Evolutionary conservation across 1,284 basidiomycete genomes (phyloP).

Genomic region (Moesziomyces antarcticus): DNA sequence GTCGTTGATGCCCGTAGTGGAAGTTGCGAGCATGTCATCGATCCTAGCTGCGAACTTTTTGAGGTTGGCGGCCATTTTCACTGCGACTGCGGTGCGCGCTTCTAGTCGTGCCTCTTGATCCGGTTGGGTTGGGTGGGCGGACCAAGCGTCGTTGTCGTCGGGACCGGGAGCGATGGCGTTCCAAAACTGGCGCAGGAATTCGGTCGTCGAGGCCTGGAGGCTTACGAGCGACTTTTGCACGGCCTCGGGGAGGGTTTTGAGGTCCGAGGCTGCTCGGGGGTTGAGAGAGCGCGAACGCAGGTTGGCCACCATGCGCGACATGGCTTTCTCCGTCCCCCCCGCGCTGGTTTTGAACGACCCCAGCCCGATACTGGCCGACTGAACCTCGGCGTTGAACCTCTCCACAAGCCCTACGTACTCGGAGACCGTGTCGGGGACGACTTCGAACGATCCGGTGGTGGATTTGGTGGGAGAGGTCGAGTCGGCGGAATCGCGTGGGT

Average conservation of each 20-base stretch:
- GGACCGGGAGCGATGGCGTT: conserved; percentile 78
- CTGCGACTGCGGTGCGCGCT: background rate
- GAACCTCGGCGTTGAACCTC: conserved; percentile 13
- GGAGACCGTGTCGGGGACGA: background rate
- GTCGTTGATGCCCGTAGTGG: conserved; percentile 19
- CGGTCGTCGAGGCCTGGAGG: conserved; percentile 90
- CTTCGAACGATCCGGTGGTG: conserved; percentile 1
- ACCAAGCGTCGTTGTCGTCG: conserved; percentile 1
- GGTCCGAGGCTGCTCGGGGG: conserved; percentile 2
- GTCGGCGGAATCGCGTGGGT: background rate
- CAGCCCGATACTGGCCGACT: background rate
- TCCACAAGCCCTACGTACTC: conserved; percentile 24
- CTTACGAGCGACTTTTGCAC: conserved; percentile 84
- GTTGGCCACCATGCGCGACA: conserved; percentile 22
- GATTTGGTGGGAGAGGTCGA: background rate
- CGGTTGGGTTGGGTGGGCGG: background rate
- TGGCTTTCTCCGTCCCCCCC: conserved; percentile 1
- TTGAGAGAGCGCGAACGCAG: conserved; percentile 20
- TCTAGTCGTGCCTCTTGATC: background rate
- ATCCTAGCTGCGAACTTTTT: conserved; percentile 6
- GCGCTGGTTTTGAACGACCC: conserved; percentile 15
- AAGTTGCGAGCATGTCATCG: conserved; percentile 4
- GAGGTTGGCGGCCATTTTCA: conserved; percentile 41
- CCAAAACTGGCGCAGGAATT: conserved; percentile 97
- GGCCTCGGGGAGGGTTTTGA: conserved; percentile 78